Evolutionary conservation across 805 yeast genomes (phyloP), one percentile per base, ranked within the genome.

Genomic region (Sugiyamaella americana): DNA sequence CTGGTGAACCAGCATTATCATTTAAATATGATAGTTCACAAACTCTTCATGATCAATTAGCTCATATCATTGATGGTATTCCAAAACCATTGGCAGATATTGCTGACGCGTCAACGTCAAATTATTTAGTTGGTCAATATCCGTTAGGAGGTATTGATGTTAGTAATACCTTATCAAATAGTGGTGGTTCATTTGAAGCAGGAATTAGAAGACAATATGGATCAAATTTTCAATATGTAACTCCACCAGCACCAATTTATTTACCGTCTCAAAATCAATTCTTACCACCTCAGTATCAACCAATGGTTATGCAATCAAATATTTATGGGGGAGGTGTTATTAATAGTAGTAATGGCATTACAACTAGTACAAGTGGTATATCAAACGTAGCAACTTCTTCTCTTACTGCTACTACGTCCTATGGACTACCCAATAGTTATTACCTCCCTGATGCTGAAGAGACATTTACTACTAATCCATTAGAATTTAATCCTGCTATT

Each of bases 1-100:
- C 71, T 5, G 64, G 73, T 36, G 95, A 87, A 55, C 96, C 97
- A 0, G 86, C 97, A 0, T 61, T 80, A 36, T 80, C 89, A 2
- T 87, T 91, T 66, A 64, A 71, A 36, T 88, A 76, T 56, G 84
- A 86, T 59, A 58, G 62, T 18, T 36, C 54, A 21, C 62, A 59
- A 49, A 56, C 64, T 21, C 58, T 68, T n/a, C 59, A 58, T 41
- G 67, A 65, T 39, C 72, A 68, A 53, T 61, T 67, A 23, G 38
- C 54, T 35, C 57, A 53, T 3, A 55, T 58, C 4, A 47, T 62
- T 19, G 55, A 50, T 4, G 54, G 50, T 22, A 44, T 58, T 30
- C 60, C 65, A 3, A 49, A 50, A 29, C 62, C 58, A 17, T 45
- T 57, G 41, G 63, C 62, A 29, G 62, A 54, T n/a, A 51, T 59